Percentiles rank a stretch among this genome's conserved stretches.
These are phyloP conservation scores for Vitellaria paradoxa DNA, from an alignment of 179 eudicot species.

Conservation along the genomic window DNA sequence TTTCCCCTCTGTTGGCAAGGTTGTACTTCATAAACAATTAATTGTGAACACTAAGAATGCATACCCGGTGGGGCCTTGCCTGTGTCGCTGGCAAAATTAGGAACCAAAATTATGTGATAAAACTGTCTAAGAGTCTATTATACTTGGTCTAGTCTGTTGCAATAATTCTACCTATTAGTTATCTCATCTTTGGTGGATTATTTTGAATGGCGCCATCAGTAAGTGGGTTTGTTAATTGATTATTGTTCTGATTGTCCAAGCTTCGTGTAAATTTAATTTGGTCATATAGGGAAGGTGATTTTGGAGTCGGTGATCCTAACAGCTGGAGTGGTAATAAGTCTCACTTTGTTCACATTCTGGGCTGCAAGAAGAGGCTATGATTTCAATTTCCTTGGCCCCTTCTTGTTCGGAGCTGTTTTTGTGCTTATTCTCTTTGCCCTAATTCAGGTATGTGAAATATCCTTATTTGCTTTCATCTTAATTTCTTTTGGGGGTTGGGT, in stretches of 20 bases:
- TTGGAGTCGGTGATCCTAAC: conserved; percentile 61
- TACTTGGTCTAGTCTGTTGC: neutral
- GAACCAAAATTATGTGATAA: no score
- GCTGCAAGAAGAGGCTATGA: conserved; percentile 65
- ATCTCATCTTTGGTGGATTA: neutral
- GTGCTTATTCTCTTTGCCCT: conserved; percentile 44
- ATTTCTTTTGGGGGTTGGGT: neutral
- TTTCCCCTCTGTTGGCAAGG: no score
- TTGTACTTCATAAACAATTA: no score
- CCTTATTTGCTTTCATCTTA: neutral
- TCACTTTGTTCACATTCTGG: conserved; percentile 69
- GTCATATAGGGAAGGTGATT: conserved; percentile 54
- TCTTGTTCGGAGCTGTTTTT: conserved; percentile 52
- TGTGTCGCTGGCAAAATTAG: no score
- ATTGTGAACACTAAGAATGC: no score
- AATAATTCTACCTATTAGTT: neutral
- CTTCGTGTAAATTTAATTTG: no score
- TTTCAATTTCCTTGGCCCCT: conserved; percentile 64
- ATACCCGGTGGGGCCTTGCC: no score
- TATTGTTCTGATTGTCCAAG: no score
- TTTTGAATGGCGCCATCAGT: neutral
- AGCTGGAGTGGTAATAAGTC: conserved; percentile 49
- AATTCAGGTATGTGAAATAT: conserved; percentile 42
- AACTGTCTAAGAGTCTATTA: neutral
- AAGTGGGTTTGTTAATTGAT: neutral